These are phyloP conservation scores for Phalaenopsis equestris DNA, from an alignment of 106 monocot genomes.

Conservation along the genomic window DNA sequence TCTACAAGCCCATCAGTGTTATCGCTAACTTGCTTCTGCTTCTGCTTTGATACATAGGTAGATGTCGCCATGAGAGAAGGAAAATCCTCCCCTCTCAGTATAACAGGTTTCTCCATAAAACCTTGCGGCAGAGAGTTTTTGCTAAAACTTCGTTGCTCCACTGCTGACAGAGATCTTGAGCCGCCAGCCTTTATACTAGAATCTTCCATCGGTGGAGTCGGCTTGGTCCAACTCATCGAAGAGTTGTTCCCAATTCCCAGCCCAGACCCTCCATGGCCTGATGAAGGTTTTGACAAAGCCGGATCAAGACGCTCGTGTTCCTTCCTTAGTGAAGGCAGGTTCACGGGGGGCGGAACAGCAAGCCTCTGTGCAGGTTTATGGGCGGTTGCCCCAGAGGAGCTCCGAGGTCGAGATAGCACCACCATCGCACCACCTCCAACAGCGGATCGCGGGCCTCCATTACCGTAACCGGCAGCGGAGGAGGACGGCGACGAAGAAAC, in stretches of 20 bases:
- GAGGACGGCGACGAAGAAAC: slow-evolving; percentile 2
- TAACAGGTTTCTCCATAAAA: slow-evolving; percentile 29
- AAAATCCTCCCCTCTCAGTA: slow-evolving; percentile 74
- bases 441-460: slow-evolving; percentile 8
- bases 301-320: slow-evolving; percentile 77
- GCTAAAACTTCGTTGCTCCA: background rate
- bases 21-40: slow-evolving; percentile 28
- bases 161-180: slow-evolving; percentile 20
- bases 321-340: slow-evolving; percentile 81
- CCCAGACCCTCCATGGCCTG: slow-evolving; percentile 32
- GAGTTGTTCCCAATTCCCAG: slow-evolving; percentile 42
- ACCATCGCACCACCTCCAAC: slow-evolving; percentile 56
- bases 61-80: slow-evolving; percentile 24
- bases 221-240: slow-evolving; percentile 72
- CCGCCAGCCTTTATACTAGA: background rate
- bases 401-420: slow-evolving; percentile 60
- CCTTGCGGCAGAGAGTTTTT: background rate
- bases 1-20: slow-evolving; percentile 11
- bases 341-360: slow-evolving; percentile 83
- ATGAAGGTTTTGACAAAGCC: slow-evolving; percentile 17
- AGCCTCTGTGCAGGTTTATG: slow-evolving; percentile 42
- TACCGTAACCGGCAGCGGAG: background rate
- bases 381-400: slow-evolving; percentile 20
- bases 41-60: slow-evolving; percentile 10
- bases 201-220: slow-evolving; percentile 15